These are phyloP conservation scores for Fonsecaea pedrosoi DNA, from an alignment of 2,329 filamentous ascomycete species.

Conservation along the genomic window DNA sequence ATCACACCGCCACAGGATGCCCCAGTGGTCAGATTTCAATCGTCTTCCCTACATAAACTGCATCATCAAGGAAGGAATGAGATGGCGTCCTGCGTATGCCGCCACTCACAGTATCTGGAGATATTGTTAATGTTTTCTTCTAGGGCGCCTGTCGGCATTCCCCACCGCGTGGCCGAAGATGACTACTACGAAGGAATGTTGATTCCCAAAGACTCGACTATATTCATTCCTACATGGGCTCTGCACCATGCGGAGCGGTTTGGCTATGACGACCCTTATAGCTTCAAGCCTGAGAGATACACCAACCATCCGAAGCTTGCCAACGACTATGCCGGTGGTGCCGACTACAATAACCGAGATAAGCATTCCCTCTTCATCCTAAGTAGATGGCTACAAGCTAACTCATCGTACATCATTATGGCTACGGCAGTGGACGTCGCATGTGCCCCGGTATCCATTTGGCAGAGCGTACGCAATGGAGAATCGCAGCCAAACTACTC, in stretches of 20 bases:
- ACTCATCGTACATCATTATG: slow-evolving; percentile 15
- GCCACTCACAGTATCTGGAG: neutral
- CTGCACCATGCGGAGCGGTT: slow-evolving; percentile 50
- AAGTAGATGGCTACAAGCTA: neutral
- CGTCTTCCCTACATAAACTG: slow-evolving; percentile 47
- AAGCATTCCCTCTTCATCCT: neutral
- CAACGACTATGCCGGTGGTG: slow-evolving; percentile 17
- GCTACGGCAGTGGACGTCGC: slow-evolving; percentile 39
- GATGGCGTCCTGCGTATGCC: slow-evolving; percentile 48
- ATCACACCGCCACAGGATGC: neutral
- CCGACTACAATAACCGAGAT: slow-evolving; percentile 19
- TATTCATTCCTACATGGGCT: slow-evolving; percentile 40
- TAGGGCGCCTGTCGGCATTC: slow-evolving; percentile 22
- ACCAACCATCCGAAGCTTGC: slow-evolving; percentile 43
- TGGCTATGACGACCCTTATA: slow-evolving; percentile 49
- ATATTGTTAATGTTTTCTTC: neutral
- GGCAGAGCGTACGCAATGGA: slow-evolving; percentile 25
- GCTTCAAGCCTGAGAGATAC: slow-evolving; percentile 59
- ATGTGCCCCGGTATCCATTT: slow-evolving; percentile 39
- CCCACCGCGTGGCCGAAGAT: slow-evolving; percentile 50
- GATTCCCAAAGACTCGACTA: slow-evolving; percentile 57
- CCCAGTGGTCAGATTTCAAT: slow-evolving; percentile 45
- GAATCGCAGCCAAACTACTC: slow-evolving; percentile 11
- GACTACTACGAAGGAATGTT: slow-evolving; percentile 58
- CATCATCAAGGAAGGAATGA: slow-evolving; percentile 50